phyloP scores from a whole-genome alignment of 495 filamentous ascomycete genomes.

The Aspergillus asperescens region DNA sequence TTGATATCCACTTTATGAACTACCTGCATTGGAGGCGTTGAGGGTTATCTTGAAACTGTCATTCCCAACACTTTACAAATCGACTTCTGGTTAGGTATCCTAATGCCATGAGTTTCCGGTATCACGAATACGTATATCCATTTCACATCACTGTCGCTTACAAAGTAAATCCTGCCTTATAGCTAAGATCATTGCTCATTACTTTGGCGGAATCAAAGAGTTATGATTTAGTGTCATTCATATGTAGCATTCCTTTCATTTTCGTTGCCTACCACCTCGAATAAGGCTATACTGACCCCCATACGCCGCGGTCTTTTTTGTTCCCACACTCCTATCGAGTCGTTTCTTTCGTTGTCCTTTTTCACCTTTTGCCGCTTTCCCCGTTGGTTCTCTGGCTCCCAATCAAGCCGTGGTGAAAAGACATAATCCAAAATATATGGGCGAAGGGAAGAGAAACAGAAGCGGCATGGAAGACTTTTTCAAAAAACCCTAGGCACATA shows the following conservation, averaged over 20 bases:
- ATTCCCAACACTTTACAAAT: background rate
- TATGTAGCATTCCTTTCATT: slow-evolving; percentile 4
- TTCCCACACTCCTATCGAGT: background rate
- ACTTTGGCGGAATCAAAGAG: background rate
- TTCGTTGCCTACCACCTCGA: slow-evolving; percentile 22
- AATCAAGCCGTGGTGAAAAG: background rate
- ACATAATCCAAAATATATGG: background rate
- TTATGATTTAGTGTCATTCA: slow-evolving; percentile 1
- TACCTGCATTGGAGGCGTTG: slow-evolving; percentile 5
- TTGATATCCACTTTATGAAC: background rate
- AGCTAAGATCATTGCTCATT: too few species aligned
- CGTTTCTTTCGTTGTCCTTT: background rate
- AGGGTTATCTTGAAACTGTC: background rate
- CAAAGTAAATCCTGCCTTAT: too few species aligned
- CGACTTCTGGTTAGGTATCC: too few species aligned
- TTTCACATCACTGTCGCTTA: too few species aligned
- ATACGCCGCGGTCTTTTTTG: slow-evolving; percentile 30
- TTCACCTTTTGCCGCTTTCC: background rate
- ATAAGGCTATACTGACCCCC: slow-evolving; percentile 36
- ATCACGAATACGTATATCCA: too few species aligned
- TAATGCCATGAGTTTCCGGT: too few species aligned
- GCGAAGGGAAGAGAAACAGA: background rate
- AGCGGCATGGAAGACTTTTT: background rate
- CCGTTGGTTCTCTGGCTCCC: background rate
- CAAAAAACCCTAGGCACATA: slow-evolving; percentile 12